These are phyloP conservation scores for Boletus rubropictus DNA, from an alignment of 768 basidiomycete species.

Conservation along the genomic window DNA sequence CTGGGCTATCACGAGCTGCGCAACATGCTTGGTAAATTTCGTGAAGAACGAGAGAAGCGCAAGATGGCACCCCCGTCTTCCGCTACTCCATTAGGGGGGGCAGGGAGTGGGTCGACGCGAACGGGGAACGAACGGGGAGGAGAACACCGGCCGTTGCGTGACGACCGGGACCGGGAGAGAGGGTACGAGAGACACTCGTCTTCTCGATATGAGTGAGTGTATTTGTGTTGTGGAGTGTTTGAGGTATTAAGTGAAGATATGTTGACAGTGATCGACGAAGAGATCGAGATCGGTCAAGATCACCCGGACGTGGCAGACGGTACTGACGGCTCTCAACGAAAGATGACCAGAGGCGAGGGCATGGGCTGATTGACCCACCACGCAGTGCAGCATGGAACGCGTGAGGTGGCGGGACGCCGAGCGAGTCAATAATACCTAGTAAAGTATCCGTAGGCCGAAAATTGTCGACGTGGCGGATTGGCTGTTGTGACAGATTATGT, in stretches of 20 bases:
- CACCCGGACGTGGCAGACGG: slow-evolving; percentile 55
- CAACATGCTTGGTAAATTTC: slow-evolving; percentile 86
- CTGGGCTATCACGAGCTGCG: slow-evolving; percentile 97
- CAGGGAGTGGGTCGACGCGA: slow-evolving; percentile 36
- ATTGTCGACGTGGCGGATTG: slow-evolving; percentile 2
- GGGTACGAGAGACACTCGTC: slow-evolving; percentile 64
- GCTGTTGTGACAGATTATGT: slow-evolving; percentile 8
- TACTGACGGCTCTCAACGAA: slow-evolving; percentile 31
- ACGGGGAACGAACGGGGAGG: slow-evolving; percentile 40
- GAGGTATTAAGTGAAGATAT: slow-evolving; percentile 8
- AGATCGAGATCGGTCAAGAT: slow-evolving; percentile 70
- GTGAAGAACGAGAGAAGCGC: slow-evolving; percentile 81
- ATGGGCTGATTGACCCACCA: slow-evolving; percentile 9
- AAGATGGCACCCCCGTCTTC: slow-evolving; percentile 52
- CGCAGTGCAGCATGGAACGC: slow-evolving; percentile 22
- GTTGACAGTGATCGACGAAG: slow-evolving; percentile 57
- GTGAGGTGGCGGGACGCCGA: slow-evolving; percentile 17
- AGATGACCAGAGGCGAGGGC: background rate
- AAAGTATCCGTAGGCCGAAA: background rate
- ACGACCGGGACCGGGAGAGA: slow-evolving; percentile 61
- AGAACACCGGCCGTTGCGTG: slow-evolving; percentile 56
- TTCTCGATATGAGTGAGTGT: slow-evolving; percentile 68
- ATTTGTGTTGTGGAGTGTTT: slow-evolving; percentile 17
- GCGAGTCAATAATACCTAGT: background rate
- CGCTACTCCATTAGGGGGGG: slow-evolving; percentile 33